These are phyloP conservation scores for Chaetomium sp. DNA, from an alignment of 2,329 filamentous ascomycete species.

Conservation along the genomic window DNA sequence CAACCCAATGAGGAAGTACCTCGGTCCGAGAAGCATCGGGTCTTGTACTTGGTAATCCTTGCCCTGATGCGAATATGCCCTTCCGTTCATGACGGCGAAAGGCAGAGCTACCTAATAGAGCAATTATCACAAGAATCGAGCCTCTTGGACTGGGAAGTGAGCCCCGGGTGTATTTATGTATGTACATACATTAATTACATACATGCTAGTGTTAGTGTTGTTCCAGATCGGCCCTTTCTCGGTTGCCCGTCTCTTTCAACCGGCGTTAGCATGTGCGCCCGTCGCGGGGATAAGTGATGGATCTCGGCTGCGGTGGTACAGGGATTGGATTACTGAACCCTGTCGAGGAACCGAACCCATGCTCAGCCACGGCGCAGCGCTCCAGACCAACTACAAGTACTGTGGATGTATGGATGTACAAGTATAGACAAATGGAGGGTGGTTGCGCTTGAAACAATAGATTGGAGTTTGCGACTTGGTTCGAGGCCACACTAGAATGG, in stretches of 20 bases:
- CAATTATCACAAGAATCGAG: neutral
- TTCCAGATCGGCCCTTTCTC: neutral
- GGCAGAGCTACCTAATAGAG: neutral
- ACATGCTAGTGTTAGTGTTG: neutral
- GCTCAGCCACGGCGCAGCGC: neutral
- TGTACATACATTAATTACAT: no score
- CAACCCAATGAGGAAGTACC: conserved; percentile 21
- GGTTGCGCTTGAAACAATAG: neutral
- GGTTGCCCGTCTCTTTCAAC: no score
- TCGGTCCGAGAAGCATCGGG: neutral
- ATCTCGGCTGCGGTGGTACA: neutral
- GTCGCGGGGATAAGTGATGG: neutral
- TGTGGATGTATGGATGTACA: no score
- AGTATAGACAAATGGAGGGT: neutral
- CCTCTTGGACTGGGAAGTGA: neutral
- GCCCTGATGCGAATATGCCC: neutral
- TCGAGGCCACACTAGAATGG: conserved; percentile 33
- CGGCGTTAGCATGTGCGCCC: neutral
- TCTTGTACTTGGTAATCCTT: neutral
- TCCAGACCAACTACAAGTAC: no score
- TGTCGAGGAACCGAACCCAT: neutral
- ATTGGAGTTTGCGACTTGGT: neutral
- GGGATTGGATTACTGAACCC: conserved; percentile 3
- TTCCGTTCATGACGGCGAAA: neutral
- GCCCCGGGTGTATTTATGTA: neutral